Percentiles rank a stretch among this genome's conserved stretches.
These are phyloP conservation scores for Eruca vesicaria DNA, from an alignment of 441 rosid species.

Conservation along the genomic window DNA sequence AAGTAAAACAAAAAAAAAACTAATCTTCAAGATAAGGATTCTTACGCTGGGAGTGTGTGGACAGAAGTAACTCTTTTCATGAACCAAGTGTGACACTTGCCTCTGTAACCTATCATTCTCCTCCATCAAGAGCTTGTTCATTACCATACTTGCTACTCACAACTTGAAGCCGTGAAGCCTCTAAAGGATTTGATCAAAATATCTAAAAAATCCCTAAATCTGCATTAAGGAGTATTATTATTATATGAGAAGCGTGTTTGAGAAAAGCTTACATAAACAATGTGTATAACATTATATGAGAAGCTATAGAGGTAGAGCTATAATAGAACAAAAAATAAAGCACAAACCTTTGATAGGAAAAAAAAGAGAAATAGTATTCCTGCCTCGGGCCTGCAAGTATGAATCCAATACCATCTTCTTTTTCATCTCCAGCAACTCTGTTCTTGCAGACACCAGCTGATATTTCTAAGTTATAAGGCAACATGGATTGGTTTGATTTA, in stretches of 20 bases:
- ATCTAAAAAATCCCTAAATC: too few species aligned
- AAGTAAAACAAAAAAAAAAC: background rate
- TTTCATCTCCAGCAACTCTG: background rate
- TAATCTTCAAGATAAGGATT: background rate
- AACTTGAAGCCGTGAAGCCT: slow-evolving; percentile 92
- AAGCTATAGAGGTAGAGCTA: too few species aligned
- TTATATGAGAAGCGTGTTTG: too few species aligned
- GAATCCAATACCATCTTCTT: background rate
- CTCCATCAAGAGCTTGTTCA: slow-evolving; percentile 98
- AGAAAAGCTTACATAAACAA: too few species aligned
- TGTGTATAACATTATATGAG: too few species aligned
- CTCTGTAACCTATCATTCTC: slow-evolving; percentile 98
- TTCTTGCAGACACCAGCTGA: too few species aligned
- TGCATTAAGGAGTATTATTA: too few species aligned
- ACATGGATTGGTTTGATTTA: background rate
- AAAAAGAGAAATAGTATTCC: too few species aligned
- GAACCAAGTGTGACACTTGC: slow-evolving; percentile 94
- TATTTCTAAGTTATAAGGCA: too few species aligned
- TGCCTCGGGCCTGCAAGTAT: too few species aligned
- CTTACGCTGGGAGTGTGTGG: slow-evolving; percentile 83
- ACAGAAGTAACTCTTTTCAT: slow-evolving; percentile 92
- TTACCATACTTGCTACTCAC: slow-evolving; percentile 91
- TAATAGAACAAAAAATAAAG: too few species aligned
- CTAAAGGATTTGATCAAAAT: slow-evolving; percentile 20
- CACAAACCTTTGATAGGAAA: background rate